Percentiles rank a stretch among this genome's conserved stretches.
phyloP scores from a whole-genome alignment of 2,329 filamentous ascomycete species.

The Triangularia setosa region DNA sequence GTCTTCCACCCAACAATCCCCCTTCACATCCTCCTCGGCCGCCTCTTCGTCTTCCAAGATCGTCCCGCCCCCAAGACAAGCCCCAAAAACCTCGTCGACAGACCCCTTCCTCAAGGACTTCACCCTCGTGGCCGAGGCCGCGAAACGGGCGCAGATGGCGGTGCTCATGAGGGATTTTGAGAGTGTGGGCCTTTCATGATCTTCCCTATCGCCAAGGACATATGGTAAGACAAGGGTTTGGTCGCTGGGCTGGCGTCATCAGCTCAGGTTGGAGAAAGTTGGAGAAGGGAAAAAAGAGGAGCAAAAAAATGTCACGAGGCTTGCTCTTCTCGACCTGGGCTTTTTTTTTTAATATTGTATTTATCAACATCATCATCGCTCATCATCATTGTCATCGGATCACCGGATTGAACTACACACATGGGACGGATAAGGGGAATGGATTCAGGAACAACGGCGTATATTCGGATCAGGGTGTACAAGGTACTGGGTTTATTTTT shows the following conservation, averaged over 20 bases:
- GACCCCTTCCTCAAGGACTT: conserved; percentile 72
- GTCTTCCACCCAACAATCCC: conserved; percentile 26
- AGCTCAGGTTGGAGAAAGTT: neutral
- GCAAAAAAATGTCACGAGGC: neutral
- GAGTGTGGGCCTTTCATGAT: conserved; percentile 55
- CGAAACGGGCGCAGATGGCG: conserved; percentile 87
- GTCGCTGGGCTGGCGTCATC: neutral
- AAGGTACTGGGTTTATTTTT: neutral
- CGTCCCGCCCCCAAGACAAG: conserved; percentile 29
- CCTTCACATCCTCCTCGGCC: conserved; percentile 28
- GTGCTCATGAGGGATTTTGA: conserved; percentile 84
- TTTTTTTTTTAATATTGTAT: neutral
- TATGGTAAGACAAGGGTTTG: neutral
- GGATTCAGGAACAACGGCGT: neutral
- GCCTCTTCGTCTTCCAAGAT: conserved; percentile 29
- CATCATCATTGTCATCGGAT: neutral
- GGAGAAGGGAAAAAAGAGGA: neutral
- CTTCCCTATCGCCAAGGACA: neutral
- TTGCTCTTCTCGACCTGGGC: neutral
- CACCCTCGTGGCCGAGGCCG: conserved; percentile 84
- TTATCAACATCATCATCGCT: neutral
- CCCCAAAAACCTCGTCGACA: conserved; percentile 38
- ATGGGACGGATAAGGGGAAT: neutral
- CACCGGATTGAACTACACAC: neutral
- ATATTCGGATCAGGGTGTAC: neutral